Evolutionary conservation across 2,329 filamentous ascomycete species (phyloP).

Genomic region (Amphichorda felina): DNA sequence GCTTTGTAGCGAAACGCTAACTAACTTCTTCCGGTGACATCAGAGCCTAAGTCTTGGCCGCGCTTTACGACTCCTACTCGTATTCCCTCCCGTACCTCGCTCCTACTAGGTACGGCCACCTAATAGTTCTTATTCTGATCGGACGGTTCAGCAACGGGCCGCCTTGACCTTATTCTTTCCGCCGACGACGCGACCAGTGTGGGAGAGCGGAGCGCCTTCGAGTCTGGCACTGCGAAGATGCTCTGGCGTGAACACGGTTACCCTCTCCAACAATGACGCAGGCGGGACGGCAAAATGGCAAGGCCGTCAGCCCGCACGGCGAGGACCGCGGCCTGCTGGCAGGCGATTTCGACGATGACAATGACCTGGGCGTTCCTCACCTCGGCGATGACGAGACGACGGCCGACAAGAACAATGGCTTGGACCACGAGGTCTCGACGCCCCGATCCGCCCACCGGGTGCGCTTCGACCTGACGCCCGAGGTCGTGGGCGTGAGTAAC

Average conservation of each 20-base stretch:
- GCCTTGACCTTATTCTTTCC: too few species aligned
- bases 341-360: background rate
- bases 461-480: constrained; percentile 53
- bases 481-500: constrained; percentile 21
- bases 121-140: too few species aligned
- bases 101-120: too few species aligned
- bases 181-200: too few species aligned
- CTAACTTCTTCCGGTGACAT: too few species aligned
- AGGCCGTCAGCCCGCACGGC: background rate
- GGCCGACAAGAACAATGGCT: constrained; percentile 5
- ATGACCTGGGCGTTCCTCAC: background rate
- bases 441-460: constrained; percentile 53
- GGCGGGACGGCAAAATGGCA: background rate
- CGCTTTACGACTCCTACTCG: too few species aligned
- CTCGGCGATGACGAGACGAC: background rate
- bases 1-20: too few species aligned
- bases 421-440: constrained; percentile 8
- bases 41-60: too few species aligned
- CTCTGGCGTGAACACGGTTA: background rate
- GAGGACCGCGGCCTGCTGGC: constrained; percentile 2
- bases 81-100: too few species aligned
- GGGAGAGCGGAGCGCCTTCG: too few species aligned
- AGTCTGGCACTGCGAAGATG: background rate
- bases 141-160: too few species aligned
- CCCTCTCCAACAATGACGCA: background rate